Conservation (phyloP, 345 rosid genomes). For the Citropsis articulata region DNA sequence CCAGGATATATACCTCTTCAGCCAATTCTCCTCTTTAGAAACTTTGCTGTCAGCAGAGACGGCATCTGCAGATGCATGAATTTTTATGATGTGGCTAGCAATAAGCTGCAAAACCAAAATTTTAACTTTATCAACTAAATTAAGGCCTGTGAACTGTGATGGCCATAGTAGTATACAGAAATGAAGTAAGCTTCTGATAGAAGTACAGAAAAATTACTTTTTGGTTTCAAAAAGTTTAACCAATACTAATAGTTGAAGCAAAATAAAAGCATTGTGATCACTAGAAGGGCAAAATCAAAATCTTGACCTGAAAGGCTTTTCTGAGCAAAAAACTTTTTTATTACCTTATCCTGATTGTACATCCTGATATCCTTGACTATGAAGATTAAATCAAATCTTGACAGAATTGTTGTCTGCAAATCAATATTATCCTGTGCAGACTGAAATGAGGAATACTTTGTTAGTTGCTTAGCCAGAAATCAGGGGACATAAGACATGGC, state of each 20-base stretch:
- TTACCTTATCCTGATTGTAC: slow-evolving; percentile 85
- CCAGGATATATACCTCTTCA: slow-evolving; percentile 57
- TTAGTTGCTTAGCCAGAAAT: slow-evolving; percentile 15
- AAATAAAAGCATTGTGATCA: not conserved
- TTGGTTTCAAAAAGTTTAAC: not conserved
- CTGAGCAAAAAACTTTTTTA: not conserved
- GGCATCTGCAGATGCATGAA: slow-evolving; percentile 87
- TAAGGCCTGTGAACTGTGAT: not conserved
- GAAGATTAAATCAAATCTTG: slow-evolving; percentile 93
- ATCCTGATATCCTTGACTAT: slow-evolving; percentile 91
- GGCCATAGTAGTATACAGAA: not conserved
- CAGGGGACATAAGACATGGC: slow-evolving; percentile 3
- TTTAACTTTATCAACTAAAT: not conserved
- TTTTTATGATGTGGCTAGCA: slow-evolving; percentile 89
- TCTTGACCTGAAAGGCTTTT: not conserved
- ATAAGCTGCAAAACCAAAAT: slow-evolving; percentile 53
- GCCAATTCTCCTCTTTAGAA: slow-evolving; percentile 90
- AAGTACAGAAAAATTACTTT: not conserved
- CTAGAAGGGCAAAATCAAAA: not conserved
- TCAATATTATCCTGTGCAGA: slow-evolving; percentile 96
- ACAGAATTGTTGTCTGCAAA: slow-evolving; percentile 91
- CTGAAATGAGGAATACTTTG: slow-evolving; percentile 33
- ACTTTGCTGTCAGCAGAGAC: slow-evolving; percentile 42
- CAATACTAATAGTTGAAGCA: not conserved
- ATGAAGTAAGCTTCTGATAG: not conserved